Evolutionary conservation across 1,284 basidiomycete genomes (phyloP), one percentile per base, ranked within the genome.

Genomic region (Mycosarcoma mackinlayi): DNA sequence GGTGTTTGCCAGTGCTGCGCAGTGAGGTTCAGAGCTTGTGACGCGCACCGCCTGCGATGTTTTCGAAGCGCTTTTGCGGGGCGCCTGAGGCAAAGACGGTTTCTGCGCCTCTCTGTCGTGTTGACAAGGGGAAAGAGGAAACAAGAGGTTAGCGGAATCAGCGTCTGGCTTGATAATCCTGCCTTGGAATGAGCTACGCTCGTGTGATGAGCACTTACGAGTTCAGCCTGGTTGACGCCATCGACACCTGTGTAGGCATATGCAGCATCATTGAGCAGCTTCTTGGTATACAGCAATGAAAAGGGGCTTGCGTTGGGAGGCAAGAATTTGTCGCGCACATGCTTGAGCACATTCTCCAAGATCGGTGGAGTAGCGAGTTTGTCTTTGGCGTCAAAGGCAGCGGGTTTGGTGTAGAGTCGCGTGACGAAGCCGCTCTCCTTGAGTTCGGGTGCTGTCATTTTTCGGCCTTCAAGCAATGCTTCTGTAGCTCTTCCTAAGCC

Each of bases 11-110:
- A n/a, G n/a, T n/a, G n/a, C n/a, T n/a, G n/a, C n/a, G n/a, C n/a
- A n/a, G n/a, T n/a, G n/a, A n/a, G n/a, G n/a, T 51, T 53, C 28
- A 74, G 19, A 75, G 50, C 55, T 75, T 75, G 59, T 75, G 73
- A 23, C 73, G 55, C 37, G 54, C 72, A 31, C 73, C 73, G 25
- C 51, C 50, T 10, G 73, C 69, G 27, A 75, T 61, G 30, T 40
- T 34, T 27, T 45, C 65, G 34, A 75, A 75, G 18, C 58, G 58
- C 27, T 67, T 62, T 31, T 49, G 46, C 6, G 65, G 70, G 21
- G 52, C 64, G 14, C 69, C 73, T 3, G 73, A 73, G 14, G 51
- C 39, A 41, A 75, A 75, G 6, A 75, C 71, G 3, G 18, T 19
- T 31, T 70, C 66, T n/a, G 71, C 73, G n/a, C 73, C 73, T 38